Base-by-base conservation (phyloP, 768 basidiomycete species). In the Tylopilus rubrobrunneus region DNA sequence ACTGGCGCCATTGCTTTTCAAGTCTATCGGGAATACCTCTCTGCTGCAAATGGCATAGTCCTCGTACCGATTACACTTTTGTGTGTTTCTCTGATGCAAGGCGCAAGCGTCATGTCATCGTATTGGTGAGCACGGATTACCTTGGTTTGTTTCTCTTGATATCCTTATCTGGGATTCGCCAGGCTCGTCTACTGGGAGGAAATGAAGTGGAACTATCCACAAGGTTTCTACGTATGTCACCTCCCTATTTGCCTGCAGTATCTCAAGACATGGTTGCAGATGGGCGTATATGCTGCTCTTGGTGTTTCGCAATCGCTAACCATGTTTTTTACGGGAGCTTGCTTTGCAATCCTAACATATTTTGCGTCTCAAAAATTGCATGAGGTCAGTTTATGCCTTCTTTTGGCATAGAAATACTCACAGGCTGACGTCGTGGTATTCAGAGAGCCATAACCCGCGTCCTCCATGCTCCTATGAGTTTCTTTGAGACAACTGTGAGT, bases 401-500 rank as follows among this genome's bases (percentile, higher is more conserved):
- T 33, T 51, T 4, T 7, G 11, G 29, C 31, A 5, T 40, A 28
- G 19, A 19, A 48, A 21, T 12, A 23, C 34, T 29, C 3, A 47
- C 4, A 2, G 7, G 41, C 28, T 9, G 28, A 52, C 43, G 40
- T n/a, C 19, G 19, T 19, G 19, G 19, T 19, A 45, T 47, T 45
- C 40, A 86, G 83, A 71, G 70, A 55, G 84, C 89, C 6, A 80
- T 89, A 51, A 70, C 74, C 8, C 81, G 85, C 21, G 80, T 93
- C 45, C 81, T 95, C 79, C 81, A 85, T 65, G 89, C 91, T 1
- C 92, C 92, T 0, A 92, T 91, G 86, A 84, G 83, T 7, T 94
- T 92, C 74, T 95, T 92, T 64, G 93, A 95, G 64, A 92, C 86
- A 2, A 90, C 88, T 6, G 84, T 85, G 62, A 61, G 75, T 62